Conservation (phyloP, 1,139 yeast species). For the Diutina siamensis region DNA sequence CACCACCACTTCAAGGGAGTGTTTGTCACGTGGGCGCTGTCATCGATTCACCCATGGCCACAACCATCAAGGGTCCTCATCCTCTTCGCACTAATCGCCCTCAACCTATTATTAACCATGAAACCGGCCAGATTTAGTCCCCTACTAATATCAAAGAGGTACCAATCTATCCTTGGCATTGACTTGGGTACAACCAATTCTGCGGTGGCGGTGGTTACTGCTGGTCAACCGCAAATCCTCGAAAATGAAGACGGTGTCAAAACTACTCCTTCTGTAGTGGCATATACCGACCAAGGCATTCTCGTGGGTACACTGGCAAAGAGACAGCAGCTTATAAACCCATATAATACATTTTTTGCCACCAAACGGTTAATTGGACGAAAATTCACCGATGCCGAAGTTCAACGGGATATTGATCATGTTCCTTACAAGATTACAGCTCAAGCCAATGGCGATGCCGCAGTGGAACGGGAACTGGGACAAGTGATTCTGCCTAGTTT, state of each 20-base stretch:
- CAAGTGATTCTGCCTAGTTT: constrained; percentile 41
- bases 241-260: constrained; percentile 61
- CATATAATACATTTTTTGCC: constrained; percentile 61
- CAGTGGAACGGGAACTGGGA: constrained; percentile 33
- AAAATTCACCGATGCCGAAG: constrained; percentile 49
- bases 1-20: no score
- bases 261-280: constrained; percentile 67
- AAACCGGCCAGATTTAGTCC: neutral
- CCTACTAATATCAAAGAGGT: neutral
- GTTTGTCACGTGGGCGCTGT: no score
- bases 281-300: constrained; percentile 30
- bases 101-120: neutral
- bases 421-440: constrained; percentile 46
- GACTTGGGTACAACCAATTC: constrained; percentile 78
- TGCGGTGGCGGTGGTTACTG: constrained; percentile 60
- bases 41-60: no score
- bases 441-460: constrained; percentile 51
- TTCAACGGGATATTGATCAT: constrained; percentile 44
- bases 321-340: constrained; percentile 54
- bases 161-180: constrained; percentile 42
- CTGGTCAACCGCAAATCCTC: constrained; percentile 39
- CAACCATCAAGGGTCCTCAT: no score
- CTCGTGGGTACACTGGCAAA: constrained; percentile 57
- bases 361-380: constrained; percentile 68
- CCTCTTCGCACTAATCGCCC: no score